Base-by-base conservation (phyloP, 305 asterid genomes). In the Coffea humblotiana region DNA sequence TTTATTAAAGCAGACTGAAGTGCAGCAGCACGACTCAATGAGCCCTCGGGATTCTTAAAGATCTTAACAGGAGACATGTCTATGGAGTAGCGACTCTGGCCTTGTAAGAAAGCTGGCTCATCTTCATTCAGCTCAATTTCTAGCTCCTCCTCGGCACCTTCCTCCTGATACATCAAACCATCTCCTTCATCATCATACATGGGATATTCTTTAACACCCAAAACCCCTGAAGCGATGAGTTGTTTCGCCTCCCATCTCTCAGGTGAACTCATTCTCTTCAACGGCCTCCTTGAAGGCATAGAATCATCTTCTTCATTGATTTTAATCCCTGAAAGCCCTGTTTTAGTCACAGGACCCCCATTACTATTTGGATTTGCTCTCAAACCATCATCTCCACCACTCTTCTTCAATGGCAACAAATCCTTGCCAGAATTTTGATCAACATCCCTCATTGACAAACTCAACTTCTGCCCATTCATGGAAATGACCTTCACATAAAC, bases 181-280 rank as follows among this genome's bases (percentile, higher is more conserved):
- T 94, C 94, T 72, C 87, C 90, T 25, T 94, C 97, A 11, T 94
- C 95, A 80, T 93, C 98, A 84, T 87, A 95, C 90, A 89, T 87
- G 5, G 97, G 96, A 81, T 84, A 82, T 49, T 95, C 99, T 82
- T 90, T 90, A 35, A 88, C 81, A n/a, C 95, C 86, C 92, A 93
- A 82, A 83, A 93, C 99, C 58, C 97, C 97, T 18, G 98, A 87
- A 81, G 97, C 98, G 77, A 93, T 89, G 66, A 95, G 90, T 60
- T 95, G 98, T 84, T 95, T 90, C 6, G 97, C 97, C 86, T 95
- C 99, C 99, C 99, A 95, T 76, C 81, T 87, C 90, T 95, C 97
- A 10, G 99, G 98, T 13, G 99, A 95, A 82, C 98, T 95, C 99
- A 93, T 92, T 85, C 88, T 86, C 88, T 93, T 95, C 82, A 95